Base-by-base conservation (phyloP, 768 basidiomycete genomes). In the Mycena alexandri region DNA sequence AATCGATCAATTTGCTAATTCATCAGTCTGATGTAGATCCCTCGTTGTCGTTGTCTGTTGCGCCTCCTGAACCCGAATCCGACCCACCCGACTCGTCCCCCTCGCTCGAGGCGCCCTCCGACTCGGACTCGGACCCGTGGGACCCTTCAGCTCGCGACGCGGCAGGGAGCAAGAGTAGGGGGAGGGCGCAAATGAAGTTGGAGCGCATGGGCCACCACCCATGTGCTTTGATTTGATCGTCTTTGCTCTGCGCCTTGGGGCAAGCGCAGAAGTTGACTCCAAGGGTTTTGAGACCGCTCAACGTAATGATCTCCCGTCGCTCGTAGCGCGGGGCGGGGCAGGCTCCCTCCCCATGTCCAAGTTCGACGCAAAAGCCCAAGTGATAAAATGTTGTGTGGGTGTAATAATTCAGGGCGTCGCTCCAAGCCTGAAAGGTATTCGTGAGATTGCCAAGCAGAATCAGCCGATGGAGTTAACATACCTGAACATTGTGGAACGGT, bases 161-260 rank as follows among this genome's bases (percentile, higher is more conserved):
- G n/a, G n/a, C n/a, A n/a, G n/a, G n/a, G n/a, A n/a, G n/a, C n/a
- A n/a, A n/a, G n/a, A n/a, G n/a, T n/a, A n/a, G 29, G 8, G 43
- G 16, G 5, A 59, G 12, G 3, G 57, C 57, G 19, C 22, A 38
- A 11, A 38, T 12, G 8, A 46, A 59, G 38, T 59, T 59, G 17
- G 29, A 34, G 11, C 42, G 25, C 19, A 59, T 21, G 17, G 29
- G 29, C 44, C 10, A 22, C 57, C 57, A 59, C 24, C 57, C 57
- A n/a, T 59, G 46, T 21, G 25, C 19, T 12, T 38, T 46, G 34
- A 59, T 59, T 12, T 59, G 57, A 17, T 46, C 57, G 10, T 12
- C 24, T 3, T n/a, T 19, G 16, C 21, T 48, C 4, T 9, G 8
- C 3, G 11, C 44, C 16, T n/a, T 17, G 8, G 33, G 5, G 44